Conservation (phyloP, 75 land plant genomes). For the Pinus taeda region DNA sequence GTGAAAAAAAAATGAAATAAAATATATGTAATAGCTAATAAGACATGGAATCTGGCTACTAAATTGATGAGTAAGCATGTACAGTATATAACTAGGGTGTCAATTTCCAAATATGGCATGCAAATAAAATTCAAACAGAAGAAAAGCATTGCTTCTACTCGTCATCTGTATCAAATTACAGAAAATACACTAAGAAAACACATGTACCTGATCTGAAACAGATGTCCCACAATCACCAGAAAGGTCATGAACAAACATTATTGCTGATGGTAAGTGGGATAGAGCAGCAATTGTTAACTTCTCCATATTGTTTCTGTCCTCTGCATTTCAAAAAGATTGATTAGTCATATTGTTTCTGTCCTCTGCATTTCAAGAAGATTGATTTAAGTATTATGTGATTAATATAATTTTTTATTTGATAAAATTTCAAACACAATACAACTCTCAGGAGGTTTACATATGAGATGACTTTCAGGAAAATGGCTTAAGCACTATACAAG, state of each 20-base stretch:
- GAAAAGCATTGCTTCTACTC: not conserved
- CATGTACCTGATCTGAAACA: constrained; percentile 81
- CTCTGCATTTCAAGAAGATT: constrained; percentile 33
- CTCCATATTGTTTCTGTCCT: constrained; percentile 94
- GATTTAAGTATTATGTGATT: not conserved
- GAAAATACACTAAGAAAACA: not conserved
- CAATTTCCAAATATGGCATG: not conserved
- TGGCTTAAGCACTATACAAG: too few relatives aligned
- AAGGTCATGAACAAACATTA: constrained; percentile 94
- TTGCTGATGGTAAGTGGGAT: constrained; percentile 89
- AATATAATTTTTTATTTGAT: not conserved
- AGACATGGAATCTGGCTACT: not conserved
- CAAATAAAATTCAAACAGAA: not conserved
- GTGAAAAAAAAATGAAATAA: not conserved
- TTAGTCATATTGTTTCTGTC: constrained; percentile 86
- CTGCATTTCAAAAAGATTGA: constrained; percentile 27
- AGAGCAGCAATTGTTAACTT: constrained; percentile 95
- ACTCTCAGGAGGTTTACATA: too few relatives aligned
- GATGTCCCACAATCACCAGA: constrained; percentile 95
- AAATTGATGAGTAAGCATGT: not conserved
- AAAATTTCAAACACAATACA: not conserved
- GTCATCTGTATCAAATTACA: not conserved
- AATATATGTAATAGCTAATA: not conserved
- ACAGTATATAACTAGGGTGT: not conserved
- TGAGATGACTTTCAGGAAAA: too few relatives aligned